Conservation (phyloP, 1,139 yeast genomes). For the Sugiyamaella paludigena region DNA sequence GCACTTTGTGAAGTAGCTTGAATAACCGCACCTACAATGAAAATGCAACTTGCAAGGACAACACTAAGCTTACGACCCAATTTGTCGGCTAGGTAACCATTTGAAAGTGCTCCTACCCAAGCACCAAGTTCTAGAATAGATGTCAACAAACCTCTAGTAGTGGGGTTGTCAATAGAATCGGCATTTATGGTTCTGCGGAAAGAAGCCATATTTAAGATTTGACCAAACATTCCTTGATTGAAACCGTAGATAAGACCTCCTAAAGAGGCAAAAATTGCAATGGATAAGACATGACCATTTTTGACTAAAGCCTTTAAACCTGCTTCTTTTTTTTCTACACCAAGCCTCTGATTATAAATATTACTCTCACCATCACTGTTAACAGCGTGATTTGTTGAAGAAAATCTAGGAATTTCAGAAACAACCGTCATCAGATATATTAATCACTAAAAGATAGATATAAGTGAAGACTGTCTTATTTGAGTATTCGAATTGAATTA, state of each 20-base stretch:
- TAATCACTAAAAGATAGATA: too few relatives aligned
- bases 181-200: slow-evolving; percentile 38
- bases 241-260: slow-evolving; percentile 38
- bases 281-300: slow-evolving; percentile 38
- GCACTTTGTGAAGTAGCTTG: slow-evolving; percentile 74
- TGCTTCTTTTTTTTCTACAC: slow-evolving; percentile 9
- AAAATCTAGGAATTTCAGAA: too few relatives aligned
- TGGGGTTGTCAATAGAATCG: slow-evolving; percentile 18
- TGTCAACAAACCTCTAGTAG: slow-evolving; percentile 78
- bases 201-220: slow-evolving; percentile 55
- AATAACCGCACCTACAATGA: slow-evolving; percentile 76
- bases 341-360: slow-evolving; percentile 14
- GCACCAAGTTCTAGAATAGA: slow-evolving; percentile 95
- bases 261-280: slow-evolving; percentile 37
- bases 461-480: too few relatives aligned
- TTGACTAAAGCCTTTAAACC: slow-evolving; percentile 20
- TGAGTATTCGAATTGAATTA: too few relatives aligned
- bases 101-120: slow-evolving; percentile 42
- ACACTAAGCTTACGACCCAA: slow-evolving; percentile 75
- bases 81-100: slow-evolving; percentile 56
- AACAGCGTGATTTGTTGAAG: too few relatives aligned
- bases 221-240: slow-evolving; percentile 54
- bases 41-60: slow-evolving; percentile 72
- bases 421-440: too few relatives aligned
- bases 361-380: too few relatives aligned